Conservation (phyloP, 345 rosid genomes). For the Nephelium lappaceum region DNA sequence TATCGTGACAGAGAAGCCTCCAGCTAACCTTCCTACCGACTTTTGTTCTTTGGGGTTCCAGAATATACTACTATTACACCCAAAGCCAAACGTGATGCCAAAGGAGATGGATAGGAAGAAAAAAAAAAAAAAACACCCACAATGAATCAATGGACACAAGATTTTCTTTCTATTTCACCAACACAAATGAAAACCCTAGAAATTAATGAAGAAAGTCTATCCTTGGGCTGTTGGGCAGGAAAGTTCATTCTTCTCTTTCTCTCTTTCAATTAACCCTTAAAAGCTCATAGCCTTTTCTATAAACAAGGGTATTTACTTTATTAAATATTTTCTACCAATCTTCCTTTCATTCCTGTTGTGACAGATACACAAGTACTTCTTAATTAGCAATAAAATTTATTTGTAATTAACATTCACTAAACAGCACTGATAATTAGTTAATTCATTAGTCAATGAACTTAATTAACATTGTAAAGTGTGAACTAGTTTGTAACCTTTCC, state of each 20-base stretch:
- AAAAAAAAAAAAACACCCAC: not conserved
- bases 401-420: not conserved
- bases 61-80: not conserved
- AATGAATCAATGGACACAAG: not conserved
- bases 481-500: too few relatives aligned
- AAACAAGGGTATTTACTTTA: too few relatives aligned
- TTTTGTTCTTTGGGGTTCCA: slow-evolving; percentile 4
- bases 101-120: too few relatives aligned
- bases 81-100: not conserved
- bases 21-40: slow-evolving; percentile 15
- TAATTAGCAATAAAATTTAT: too few relatives aligned
- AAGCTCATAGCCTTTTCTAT: not conserved
- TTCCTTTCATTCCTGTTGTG: not conserved
- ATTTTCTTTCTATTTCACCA: not conserved
- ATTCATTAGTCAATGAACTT: not conserved
- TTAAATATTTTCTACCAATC: not conserved
- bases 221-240: too few relatives aligned
- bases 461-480: not conserved
- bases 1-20: slow-evolving; percentile 17
- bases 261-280: not conserved
- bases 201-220: too few relatives aligned
- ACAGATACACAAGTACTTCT: not conserved
- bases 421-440: not conserved
- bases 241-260: too few relatives aligned
- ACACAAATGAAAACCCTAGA: not conserved